phyloP scores from a whole-genome alignment of 179 eudicot genomes.

The Gypsophila paniculata region DNA sequence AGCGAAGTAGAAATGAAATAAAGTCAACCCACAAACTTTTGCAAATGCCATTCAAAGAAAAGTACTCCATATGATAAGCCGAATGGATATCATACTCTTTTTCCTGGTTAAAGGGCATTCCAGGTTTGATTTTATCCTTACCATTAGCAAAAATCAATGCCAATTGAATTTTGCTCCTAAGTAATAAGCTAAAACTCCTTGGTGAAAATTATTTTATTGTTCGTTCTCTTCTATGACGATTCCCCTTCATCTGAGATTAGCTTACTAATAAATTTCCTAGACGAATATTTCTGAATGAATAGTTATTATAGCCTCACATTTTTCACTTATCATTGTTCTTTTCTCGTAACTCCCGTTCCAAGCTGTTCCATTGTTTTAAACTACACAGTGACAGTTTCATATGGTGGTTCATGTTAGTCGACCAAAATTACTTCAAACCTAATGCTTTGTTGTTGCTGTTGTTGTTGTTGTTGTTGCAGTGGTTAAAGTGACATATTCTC shows the following conservation, averaged over 20 bases:
- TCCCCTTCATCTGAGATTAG: background rate
- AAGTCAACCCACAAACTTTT: conserved; percentile 3
- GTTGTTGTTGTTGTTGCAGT: no score
- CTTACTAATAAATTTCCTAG: conserved; percentile 2
- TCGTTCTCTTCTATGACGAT: background rate
- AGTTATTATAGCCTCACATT: background rate
- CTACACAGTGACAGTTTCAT: background rate
- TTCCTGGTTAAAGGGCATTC: background rate
- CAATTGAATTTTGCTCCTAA: background rate
- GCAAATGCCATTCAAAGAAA: background rate
- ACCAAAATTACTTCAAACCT: background rate
- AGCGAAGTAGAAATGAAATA: conserved; percentile 10
- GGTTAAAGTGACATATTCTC: no score
- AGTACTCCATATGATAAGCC: background rate
- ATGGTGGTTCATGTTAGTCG: background rate
- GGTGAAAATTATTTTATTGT: background rate
- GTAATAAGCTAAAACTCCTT: background rate
- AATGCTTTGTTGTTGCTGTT: no score
- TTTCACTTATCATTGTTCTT: background rate
- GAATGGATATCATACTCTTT: background rate
- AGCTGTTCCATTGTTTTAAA: background rate
- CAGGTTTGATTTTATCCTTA: background rate
- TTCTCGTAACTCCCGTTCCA: background rate
- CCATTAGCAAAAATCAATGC: background rate
- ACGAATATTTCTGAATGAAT: background rate